Evolutionary conservation across 495 filamentous ascomycete species (phyloP), one percentile per base, ranked within the genome.

Genomic region (Terfezia claveryi): DNA sequence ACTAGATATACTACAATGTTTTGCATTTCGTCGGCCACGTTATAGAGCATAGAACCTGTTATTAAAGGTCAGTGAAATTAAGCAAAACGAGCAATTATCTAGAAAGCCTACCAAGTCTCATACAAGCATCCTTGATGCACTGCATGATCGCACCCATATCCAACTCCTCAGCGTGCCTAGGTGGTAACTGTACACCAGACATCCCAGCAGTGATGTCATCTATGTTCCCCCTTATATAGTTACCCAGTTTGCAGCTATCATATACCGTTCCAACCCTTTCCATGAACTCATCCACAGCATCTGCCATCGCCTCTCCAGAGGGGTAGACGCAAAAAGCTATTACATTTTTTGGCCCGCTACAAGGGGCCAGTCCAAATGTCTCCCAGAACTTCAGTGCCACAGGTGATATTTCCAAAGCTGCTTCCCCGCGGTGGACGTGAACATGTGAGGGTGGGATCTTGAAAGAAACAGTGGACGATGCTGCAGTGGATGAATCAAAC

Each of bases 341-440:
- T 36, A 95, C 72, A 62, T 94, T 78, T 67, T 95, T 99, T 2
- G 71, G 58, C 1, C 85, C 87, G 64, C 79, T 76, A 37, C 78
- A 75, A 17, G 92, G 91, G 17, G 77, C 80, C 23, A 99, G 74
- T 6, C 85, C 82, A 57, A 96, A 74, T 23, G 81, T 82, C 59
- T 96, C 87, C 92, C 92, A 96, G 61, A 96, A 99, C 0, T 74
- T 64, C 9, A 94, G 64, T 1, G 85, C 82, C 7, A 87, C 73
- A 9, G 89, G 85, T 41, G 94, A 71, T 37, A 93, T 71, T 38
- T 92, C 83, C 38, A 91, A 72, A 53, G 72, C 77, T 7, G 75
- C 77, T 49, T 87, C 83, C 11, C 80, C 79, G 2, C 88, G 78
- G 44, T 82, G 81, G 16, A 95, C 68, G 49, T 86, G 83, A 27